These are phyloP conservation scores for Triticum timopheevii DNA, from an alignment of 176 grass and related monocot species.

Conservation along the genomic window DNA sequence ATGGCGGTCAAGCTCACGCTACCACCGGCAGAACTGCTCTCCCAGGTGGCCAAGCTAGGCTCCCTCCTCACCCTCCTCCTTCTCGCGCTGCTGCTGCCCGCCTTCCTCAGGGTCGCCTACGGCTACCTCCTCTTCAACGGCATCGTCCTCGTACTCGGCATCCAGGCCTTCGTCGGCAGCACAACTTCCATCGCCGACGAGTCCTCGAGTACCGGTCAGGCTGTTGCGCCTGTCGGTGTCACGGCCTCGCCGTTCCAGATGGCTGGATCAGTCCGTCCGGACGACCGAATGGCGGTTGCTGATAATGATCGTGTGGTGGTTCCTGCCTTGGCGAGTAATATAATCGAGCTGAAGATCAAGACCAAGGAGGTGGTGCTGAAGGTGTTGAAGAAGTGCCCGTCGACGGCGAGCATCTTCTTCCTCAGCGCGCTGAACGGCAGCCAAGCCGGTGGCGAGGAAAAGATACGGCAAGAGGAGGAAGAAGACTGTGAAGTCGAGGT, in stretches of 20 bases:
- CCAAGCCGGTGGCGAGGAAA: neutral
- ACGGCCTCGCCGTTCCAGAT: neutral
- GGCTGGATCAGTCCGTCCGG: neutral
- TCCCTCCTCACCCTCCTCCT: conserved; percentile 1
- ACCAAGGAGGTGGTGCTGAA: neutral
- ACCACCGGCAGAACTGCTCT: neutral
- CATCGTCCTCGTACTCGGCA: neutral
- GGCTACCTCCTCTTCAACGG: conserved; percentile 13
- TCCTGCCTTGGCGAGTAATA: neutral
- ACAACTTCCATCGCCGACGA: neutral
- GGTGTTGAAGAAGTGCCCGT: conserved; percentile 7
- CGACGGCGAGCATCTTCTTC: conserved; percentile 14
- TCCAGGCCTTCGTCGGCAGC: neutral
- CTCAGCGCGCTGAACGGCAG: neutral
- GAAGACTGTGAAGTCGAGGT: neutral
- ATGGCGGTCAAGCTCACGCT: neutral
- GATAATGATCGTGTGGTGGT: neutral
- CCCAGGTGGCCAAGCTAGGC: conserved; percentile 12
- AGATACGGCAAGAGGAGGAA: neutral
- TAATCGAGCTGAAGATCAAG: neutral
- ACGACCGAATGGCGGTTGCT: neutral
- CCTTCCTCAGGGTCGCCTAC: conserved; percentile 17
- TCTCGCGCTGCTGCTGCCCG: neutral
- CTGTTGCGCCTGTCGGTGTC: neutral
- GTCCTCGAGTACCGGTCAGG: neutral